These are phyloP conservation scores for Cladophialophora psammophila DNA, from an alignment of 2,329 filamentous ascomycete genomes.

Conservation along the genomic window DNA sequence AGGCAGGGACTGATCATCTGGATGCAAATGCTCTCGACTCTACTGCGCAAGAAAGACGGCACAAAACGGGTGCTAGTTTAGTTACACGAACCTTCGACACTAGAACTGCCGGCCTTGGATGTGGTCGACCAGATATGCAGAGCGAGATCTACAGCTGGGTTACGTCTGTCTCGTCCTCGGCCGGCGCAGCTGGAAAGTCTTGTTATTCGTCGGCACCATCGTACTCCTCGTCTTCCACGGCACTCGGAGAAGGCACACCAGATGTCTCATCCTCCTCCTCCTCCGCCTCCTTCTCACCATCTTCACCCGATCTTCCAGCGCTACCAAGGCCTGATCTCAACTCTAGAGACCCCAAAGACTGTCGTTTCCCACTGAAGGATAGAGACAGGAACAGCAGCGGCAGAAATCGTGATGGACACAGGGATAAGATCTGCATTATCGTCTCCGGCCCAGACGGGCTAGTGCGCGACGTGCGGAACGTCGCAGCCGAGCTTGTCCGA, in stretches of 20 bases:
- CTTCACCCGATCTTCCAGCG: constrained; percentile 16
- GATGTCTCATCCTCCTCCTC: background rate
- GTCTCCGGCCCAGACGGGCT: constrained; percentile 69
- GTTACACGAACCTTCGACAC: constrained; percentile 39
- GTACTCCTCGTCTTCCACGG: constrained; percentile 22
- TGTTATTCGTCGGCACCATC: constrained; percentile 52
- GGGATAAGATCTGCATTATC: constrained; percentile 57
- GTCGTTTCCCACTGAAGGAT: background rate
- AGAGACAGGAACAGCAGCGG: background rate
- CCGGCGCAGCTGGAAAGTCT: constrained; percentile 17
- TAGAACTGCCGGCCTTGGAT: constrained; percentile 22
- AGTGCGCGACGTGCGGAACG: constrained; percentile 67
- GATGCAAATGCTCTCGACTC: no score
- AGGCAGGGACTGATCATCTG: background rate
- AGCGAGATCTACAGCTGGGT: constrained; percentile 39
- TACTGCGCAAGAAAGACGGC: background rate
- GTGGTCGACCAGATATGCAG: constrained; percentile 38
- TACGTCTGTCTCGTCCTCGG: constrained; percentile 55
- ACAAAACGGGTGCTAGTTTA: constrained; percentile 29
- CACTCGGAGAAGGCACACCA: background rate
- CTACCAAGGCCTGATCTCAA: background rate
- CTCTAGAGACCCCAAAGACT: background rate
- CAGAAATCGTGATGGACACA: background rate
- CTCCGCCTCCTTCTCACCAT: background rate
- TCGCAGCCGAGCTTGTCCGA: constrained; percentile 58